Conservation (phyloP, 1,284 basidiomycete genomes). For the Filobasidium uniguttulatum region DNA sequence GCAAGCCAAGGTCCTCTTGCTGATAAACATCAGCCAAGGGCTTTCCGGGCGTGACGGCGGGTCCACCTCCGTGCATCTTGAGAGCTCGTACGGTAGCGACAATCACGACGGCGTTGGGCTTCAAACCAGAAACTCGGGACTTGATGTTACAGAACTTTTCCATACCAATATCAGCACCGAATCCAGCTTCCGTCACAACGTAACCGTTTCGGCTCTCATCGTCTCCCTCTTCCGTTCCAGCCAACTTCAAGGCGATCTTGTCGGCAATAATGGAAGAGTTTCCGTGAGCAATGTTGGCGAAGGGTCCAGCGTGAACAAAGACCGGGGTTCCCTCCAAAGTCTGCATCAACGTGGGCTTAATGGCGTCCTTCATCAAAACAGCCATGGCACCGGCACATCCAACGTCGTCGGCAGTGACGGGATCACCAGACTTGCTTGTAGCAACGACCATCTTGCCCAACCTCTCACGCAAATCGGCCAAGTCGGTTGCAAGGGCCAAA, state of each 20-base stretch:
- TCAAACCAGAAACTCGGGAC: slow-evolving; percentile 83
- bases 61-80: slow-evolving; percentile 98
- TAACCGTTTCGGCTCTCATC: slow-evolving; percentile 68
- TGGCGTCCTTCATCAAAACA: slow-evolving; percentile 96
- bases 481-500: slow-evolving; percentile 72
- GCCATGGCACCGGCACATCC: slow-evolving; percentile 92
- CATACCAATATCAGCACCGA: slow-evolving; percentile 98
- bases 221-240: slow-evolving; percentile 89
- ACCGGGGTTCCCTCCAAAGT: slow-evolving; percentile 97
- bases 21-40: slow-evolving; percentile 86
- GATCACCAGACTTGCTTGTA: slow-evolving; percentile 78
- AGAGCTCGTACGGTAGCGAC: slow-evolving; percentile 92
- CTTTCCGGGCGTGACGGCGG: slow-evolving; percentile 93
- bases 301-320: slow-evolving; percentile 96
- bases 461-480: slow-evolving; percentile 80
- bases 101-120: slow-evolving; percentile 66
- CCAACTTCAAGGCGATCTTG: slow-evolving; percentile 88
- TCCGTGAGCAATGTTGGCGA: slow-evolving; percentile 98
- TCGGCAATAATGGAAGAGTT: slow-evolving; percentile 98
- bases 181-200: slow-evolving; percentile 95
- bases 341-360: slow-evolving; percentile 99
- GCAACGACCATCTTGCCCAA: slow-evolving; percentile 94
- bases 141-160: slow-evolving; percentile 99
- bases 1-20: slow-evolving; percentile 79
- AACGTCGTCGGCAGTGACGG: slow-evolving; percentile 92